Evolutionary conservation across 106 monocot genomes (phyloP).

Genomic region (Phalaenopsis equestris): DNA sequence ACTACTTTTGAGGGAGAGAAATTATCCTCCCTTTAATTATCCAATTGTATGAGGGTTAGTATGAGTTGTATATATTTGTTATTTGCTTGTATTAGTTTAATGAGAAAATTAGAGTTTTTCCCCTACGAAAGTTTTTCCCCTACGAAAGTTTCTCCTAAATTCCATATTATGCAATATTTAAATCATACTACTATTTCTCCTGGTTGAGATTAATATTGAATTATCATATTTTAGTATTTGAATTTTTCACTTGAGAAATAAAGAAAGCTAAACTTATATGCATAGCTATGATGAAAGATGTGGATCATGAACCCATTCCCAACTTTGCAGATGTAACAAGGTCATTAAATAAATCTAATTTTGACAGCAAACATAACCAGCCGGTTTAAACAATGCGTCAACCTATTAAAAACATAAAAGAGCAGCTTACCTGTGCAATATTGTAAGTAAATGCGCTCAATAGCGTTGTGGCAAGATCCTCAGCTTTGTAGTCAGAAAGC

Average conservation of each 20-base stretch:
- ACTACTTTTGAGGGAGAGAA: too few species aligned
- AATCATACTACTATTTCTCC: background rate
- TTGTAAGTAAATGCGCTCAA: slow-evolving; percentile 77
- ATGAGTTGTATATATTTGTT: too few species aligned
- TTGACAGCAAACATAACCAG: background rate
- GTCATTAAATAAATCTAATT: background rate
- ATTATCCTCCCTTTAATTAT: too few species aligned
- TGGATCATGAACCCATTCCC: background rate
- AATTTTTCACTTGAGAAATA: background rate
- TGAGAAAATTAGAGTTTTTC: too few species aligned
- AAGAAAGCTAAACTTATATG: background rate
- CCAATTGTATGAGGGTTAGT: too few species aligned
- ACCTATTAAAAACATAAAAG: slow-evolving; percentile 6
- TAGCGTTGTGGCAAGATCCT: slow-evolving; percentile 59
- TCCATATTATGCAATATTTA: background rate
- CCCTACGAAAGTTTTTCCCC: too few species aligned
- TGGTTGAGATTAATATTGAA: background rate
- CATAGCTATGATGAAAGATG: background rate
- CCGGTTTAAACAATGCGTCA: background rate
- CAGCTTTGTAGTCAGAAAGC: slow-evolving; percentile 62
- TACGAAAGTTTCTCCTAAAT: too few species aligned
- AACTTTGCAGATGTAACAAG: background rate
- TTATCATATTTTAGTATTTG: background rate
- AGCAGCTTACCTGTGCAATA: slow-evolving; percentile 54
- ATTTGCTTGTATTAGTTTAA: too few species aligned